Base-by-base conservation (phyloP, 129 eudicot species). In the Pseudognaphalium luteoalbum region DNA sequence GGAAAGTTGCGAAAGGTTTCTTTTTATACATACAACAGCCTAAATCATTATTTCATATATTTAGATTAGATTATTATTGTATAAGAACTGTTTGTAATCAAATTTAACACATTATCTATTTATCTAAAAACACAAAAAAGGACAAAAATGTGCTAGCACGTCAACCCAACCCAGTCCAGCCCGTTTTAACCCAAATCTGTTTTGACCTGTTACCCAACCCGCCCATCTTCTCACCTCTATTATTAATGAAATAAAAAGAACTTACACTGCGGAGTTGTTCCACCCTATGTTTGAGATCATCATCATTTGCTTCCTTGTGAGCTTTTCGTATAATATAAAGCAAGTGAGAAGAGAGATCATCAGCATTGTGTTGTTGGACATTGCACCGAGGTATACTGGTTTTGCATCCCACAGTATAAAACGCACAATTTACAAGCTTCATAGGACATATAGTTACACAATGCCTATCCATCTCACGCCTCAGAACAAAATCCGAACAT, bases 391-490 rank as follows among this genome's bases (percentile, higher is more conserved):
- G 92, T 68, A 94, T 70, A 74, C 83, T 70, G 21, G 90, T 73
- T 32, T 82, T 76, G 66, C 98, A 94, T 5, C 97, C 97, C 20
- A 89, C 85, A 2, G 88, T 81, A 75, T 84, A 87, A 76, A 91
- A 94, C 5, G 96, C 86, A 77, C 98, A 94, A 70, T 86, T 86
- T 8, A 89, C 88, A 61, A 88, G 90, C 87, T 91, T 91, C 97
- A 88, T 91, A 8, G 96, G 96, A 78, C 98, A 94, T 22, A 82
- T 70, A 56, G 98, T 94, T 21, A 94, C 87, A 73, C 98, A 94
- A 78, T 94, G 98, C 66, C 91, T 81, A 78, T 94, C 97, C 98
- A 94, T 94, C 30, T 94, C 98, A 12, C 97, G 88, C 83, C 98
- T 91, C 96, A 91, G 84, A 50, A 94, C 73, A 54, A 10, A 79